Evolutionary conservation across 2,329 filamentous ascomycete genomes (phyloP), one percentile per base, ranked within the genome.

Genomic region (Raffaelea arxii): DNA sequence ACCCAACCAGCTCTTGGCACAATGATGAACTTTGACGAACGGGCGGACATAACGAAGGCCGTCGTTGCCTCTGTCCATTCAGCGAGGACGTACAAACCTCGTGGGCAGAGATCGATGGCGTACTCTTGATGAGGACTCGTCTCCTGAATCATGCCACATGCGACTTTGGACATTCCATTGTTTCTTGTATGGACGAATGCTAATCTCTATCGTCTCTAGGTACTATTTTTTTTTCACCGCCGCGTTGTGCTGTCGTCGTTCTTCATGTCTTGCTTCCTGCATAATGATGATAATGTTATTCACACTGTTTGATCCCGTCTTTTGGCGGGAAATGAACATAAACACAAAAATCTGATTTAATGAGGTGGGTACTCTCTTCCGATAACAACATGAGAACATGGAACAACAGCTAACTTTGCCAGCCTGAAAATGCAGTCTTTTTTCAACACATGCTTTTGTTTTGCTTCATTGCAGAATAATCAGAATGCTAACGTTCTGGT

Each of bases 1-100:
- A 50, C 51, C 21, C 38, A 52, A 58, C 25, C 27, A 35, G 16
- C 16, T 9, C 25, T 45, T 49, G 52, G 65, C 63, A 59, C 54
- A 59, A 73, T 80, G 77, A 80, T 68, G 77, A 80, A 74, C 65
- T 78, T 80, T 76, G 78, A 80, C 77, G 77, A 80, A 80, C 77
- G 77, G 77, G 77, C 77, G 77, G 77, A 79, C 77, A 80, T 77
- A 78, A 76, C 68, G 65, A 74, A 77, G n/a, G 73, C 69, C 70
- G 55, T 56, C 50, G 46, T 60, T 59, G 65, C 61, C 63, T 58
- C 59, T 66, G 62, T 59, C 62, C 67, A 59, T 65, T 73, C 72
- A 75, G 64, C 75, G 66, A 71, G 75, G 69, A 64, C 71, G 74
- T 79, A 80, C 75, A 80, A 76, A 66, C 72, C 71, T 70, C 71